Evolutionary conservation across 2,329 filamentous ascomycete species (phyloP), one percentile per base, ranked within the genome.

Genomic region (Monilinia fructigena): DNA sequence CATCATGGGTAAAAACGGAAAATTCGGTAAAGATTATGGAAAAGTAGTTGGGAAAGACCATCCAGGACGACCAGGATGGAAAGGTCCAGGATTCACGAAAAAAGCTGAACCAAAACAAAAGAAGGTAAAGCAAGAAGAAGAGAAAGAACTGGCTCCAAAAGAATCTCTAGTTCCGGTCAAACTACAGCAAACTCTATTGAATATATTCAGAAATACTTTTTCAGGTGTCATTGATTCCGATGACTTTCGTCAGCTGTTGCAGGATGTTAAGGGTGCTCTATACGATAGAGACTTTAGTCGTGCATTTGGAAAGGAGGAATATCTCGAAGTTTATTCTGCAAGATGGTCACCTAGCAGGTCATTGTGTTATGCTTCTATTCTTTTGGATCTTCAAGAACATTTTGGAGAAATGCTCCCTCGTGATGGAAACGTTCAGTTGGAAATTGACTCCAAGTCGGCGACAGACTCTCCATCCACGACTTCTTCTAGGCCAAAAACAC

Each of bases 331-430:
- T 12, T 99, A 99, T 80, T 92, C 92, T 11, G 86, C 92, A 64
- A 82, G 95, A 72, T 99, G 94, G 93, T 97, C 93, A 77, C 91
- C 94, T 1, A 90, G 90, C 63, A 83, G 95, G 63, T 90, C 93
- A 0, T 79, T 98, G 63, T 92, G 89, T 69, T 98, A 98, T 78
- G 81, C 86, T n/a, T 75, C 79, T 3, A 78, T 88, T n/a, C 59
- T 75, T n/a, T 38, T 63, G 16, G 68, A 62, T 26, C 59, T 67
- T 16, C 59, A 53, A 40, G 52, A 63, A 23, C 60, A 56, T 45
- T 28, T 67, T 20, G 42, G 50, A 20, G 45, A 58, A 28, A 53
- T 70, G 14, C 67, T 67, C 18, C 54, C 60, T 47, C 35, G 50
- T 53, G 47, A 53, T 50, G 28, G 31, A 23, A 56, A 26, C 23